Base-by-base conservation (phyloP, 2,329 filamentous ascomycete genomes). In the Neonectria magnoliae region DNA sequence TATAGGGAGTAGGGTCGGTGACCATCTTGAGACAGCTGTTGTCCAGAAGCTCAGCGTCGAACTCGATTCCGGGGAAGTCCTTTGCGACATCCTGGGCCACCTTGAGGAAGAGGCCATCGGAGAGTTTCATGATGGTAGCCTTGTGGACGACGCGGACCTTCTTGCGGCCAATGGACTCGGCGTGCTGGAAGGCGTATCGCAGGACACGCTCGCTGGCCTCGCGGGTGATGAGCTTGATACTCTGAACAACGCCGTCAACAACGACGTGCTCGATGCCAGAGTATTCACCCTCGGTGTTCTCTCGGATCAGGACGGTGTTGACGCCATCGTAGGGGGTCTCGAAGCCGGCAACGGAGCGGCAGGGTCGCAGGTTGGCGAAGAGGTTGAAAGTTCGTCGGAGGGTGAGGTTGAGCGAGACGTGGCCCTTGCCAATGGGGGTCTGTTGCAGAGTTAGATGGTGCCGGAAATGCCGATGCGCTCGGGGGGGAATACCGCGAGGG, bases 71-170 rank as follows among this genome's bases (percentile, higher is more conserved):
- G 70, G 96, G 96, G 89, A 93, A 99, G 79, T 98, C 94, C 89
- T 97, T 97, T 81, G 93, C 87, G 73, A 99, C 89, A 67, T 96
- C 88, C 73, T 90, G 86, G 74, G 91, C 96, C 68, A 92, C 93
- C 82, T 88, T 92, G 74, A 99, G 88, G 90, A 99, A 99, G 68
- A 99, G 93, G 84, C 96, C 96, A 81, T 99, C 96, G 79, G 92
- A 95, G 93, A 98, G 97, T 90, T 99, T 99, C 96, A 99, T 99
- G 86, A 99, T 99, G 79, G 96, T 98, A 81, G 96, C 96, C 90
- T 99, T 99, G 92, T 99, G 96, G 70, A 98, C 94, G 65, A 94
- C 95, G 78, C 94, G 93, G 77, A 98, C 95, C 92, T 98, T 98
- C 80, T 90, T 94, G 87, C 93, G 93, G 83, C 94, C 94, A 78